Percentiles rank a stretch among this genome's conserved stretches.
These are phyloP conservation scores for Przewalskia tangutica DNA, from an alignment of 257 asterid species.

Conservation along the genomic window DNA sequence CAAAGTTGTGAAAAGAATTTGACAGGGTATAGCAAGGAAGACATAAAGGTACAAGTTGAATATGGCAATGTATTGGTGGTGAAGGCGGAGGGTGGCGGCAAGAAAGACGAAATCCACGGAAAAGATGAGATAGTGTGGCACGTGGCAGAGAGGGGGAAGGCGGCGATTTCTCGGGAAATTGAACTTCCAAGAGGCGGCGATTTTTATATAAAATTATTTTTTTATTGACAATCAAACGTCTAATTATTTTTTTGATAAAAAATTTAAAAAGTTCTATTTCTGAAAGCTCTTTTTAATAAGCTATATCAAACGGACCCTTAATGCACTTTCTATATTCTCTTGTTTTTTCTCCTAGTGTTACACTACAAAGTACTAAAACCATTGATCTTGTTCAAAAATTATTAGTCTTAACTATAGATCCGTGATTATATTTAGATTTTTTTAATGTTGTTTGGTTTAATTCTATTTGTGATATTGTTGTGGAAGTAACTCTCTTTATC, in stretches of 20 bases:
- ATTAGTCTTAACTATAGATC: not conserved
- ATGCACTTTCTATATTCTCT: too few species aligned
- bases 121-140: constrained; percentile 66
- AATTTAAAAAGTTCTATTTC: too few species aligned
- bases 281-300: too few species aligned
- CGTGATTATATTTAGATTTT: not conserved
- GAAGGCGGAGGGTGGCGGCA: constrained; percentile 34
- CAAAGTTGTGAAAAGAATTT: not conserved
- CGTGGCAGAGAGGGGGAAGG: constrained; percentile 64
- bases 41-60: constrained; percentile 60
- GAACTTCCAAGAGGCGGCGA: too few species aligned
- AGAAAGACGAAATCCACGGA: constrained; percentile 20
- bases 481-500: not conserved
- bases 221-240: too few species aligned
- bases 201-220: too few species aligned
- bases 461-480: not conserved
- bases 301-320: too few species aligned
- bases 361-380: not conserved
- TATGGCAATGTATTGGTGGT: constrained; percentile 58
- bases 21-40: constrained; percentile 61
- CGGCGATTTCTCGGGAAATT: constrained; percentile 40
- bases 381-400: too few species aligned
- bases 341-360: too few species aligned
- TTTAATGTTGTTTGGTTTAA: not conserved
- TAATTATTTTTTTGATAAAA: too few species aligned